Percentiles rank a stretch among this genome's conserved stretches.
Conservation (phyloP, 306 rosid species). For the Trichosanthes cucumerina region DNA sequence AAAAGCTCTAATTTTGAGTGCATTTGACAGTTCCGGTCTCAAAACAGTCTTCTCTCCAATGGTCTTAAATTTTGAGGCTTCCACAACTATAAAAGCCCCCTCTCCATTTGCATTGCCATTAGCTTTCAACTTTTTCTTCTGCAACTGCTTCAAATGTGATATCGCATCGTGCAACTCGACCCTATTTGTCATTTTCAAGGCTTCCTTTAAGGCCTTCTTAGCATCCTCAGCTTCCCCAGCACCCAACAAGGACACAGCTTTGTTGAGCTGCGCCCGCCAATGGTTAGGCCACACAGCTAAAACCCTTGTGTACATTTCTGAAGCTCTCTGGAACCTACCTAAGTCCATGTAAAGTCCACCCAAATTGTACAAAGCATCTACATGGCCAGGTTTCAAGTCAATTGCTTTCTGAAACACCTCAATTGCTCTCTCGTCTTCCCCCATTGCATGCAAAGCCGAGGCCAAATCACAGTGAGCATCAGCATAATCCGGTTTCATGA, state of each 20-base stretch:
- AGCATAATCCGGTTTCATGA: conserved; percentile 89
- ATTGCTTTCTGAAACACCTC: conserved; percentile 96
- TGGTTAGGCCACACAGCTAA: conserved; percentile 92
- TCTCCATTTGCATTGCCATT: conserved; percentile 61
- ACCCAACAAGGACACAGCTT: conserved; percentile 90
- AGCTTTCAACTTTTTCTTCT: conserved; percentile 70
- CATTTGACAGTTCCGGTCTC: conserved; percentile 56
- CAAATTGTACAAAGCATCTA: conserved; percentile 86
- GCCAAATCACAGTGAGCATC: conserved; percentile 98
- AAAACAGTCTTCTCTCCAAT: conserved; percentile 63
- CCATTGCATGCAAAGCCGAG: conserved; percentile 90
- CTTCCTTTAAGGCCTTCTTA: conserved; percentile 84
- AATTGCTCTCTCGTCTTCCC: conserved; percentile 90
- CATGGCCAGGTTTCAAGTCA: conserved; percentile 89
- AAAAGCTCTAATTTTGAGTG: conserved; percentile 72
- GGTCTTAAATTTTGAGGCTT: conserved; percentile 56
- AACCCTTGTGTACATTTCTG: conserved; percentile 96
- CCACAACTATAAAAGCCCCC: conserved; percentile 42
- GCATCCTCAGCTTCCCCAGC: conserved; percentile 93
- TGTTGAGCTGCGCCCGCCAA: conserved; percentile 98
- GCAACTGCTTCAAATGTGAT: conserved; percentile 88
- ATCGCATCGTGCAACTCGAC: conserved; percentile 94
- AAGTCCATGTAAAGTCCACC: conserved; percentile 96
- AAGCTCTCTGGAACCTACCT: conserved; percentile 91
- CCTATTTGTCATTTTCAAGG: conserved; percentile 93